Base-by-base conservation (phyloP, 2,329 filamentous ascomycete species). In the Cercospora sp. region DNA sequence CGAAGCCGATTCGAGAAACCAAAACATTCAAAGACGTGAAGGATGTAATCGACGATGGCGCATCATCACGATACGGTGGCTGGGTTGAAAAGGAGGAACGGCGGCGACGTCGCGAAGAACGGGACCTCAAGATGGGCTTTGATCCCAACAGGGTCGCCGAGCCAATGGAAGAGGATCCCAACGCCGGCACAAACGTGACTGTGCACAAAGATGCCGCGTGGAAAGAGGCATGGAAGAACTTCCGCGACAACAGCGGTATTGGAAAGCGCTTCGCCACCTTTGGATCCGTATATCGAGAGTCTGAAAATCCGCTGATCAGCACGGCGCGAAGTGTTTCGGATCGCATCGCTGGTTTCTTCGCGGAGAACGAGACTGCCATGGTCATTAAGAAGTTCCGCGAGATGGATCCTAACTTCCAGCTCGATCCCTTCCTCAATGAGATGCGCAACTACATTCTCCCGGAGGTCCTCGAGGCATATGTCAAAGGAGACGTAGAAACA, bases 181-280 rank as follows among this genome's bases (percentile, higher is more conserved):
- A 95, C 67, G 95, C 95, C 68, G 95, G 95, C 69, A 97, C 94
- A 66, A 96, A 97, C 77, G 84, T 99, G 60, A 98, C 94, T 0
- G 80, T 99, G 0, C 95, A 99, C 85, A 99, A 99, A 82, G 95
- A 99, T 75, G 90, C 95, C 13, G 92, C 91, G 24, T 98, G 94
- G 93, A 97, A 97, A 82, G 94, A 98, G 80, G 93, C 93, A n/a
- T 99, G 95, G 95, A 89, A 90, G 76, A 91, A 95, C 62, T 99
- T 98, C 87, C 90, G 91, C 71, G 95, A 99, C 79, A 89, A 89
- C 72, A 97, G 90, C 81, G 93, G 91, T 74, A 82, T 97, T 68
- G 92, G 97, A 79, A 94, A 97, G 81, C 89, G 91, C 67, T 83
- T 97, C 70, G 97, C 97, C 82, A 89, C 86, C 78, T 88, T 97